Conservation (phyloP, 768 basidiomycete species). For the Cystobasidium tubakii region DNA sequence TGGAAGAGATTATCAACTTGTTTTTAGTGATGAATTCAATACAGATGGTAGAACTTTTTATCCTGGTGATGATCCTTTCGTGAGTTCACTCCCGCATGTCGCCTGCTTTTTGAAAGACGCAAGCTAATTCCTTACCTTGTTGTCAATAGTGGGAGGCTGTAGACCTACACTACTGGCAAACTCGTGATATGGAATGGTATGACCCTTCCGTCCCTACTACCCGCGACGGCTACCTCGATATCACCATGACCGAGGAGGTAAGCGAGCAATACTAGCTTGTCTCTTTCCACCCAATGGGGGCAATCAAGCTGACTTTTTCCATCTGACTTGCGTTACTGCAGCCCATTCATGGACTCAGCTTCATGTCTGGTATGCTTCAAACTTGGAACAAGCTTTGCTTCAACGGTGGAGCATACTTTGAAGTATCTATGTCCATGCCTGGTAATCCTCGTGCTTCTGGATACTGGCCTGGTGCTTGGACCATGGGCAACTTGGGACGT, state of each 20-base stretch:
- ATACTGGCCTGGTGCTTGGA: conserved; percentile 88
- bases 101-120: too few species aligned
- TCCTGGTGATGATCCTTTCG: conserved; percentile 66
- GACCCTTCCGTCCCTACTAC: conserved; percentile 68
- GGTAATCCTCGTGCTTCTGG: conserved; percentile 55
- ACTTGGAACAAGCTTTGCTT: conserved; percentile 95
- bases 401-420: conserved; percentile 86
- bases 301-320: conserved; percentile 47
- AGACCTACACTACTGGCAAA: conserved; percentile 51
- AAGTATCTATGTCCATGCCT: conserved; percentile 47
- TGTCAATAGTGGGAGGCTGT: conserved; percentile 53
- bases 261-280: not conserved
- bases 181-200: conserved; percentile 60
- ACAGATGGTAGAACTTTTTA: conserved; percentile 59
- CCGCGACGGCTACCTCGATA: conserved; percentile 59
- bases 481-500: conserved; percentile 74
- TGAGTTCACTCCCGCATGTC: conserved; percentile 4
- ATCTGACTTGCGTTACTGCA: too few species aligned
- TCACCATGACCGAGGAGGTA: conserved; percentile 34
- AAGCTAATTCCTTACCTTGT: not conserved
- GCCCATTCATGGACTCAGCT: conserved; percentile 72
- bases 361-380: conserved; percentile 66
- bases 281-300: not conserved
- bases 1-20: conserved; percentile 69
- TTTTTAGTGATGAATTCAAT: conserved; percentile 81